These are phyloP conservation scores for Leccinellum luteum DNA, from an alignment of 768 basidiomycete genomes.

Conservation along the genomic window DNA sequence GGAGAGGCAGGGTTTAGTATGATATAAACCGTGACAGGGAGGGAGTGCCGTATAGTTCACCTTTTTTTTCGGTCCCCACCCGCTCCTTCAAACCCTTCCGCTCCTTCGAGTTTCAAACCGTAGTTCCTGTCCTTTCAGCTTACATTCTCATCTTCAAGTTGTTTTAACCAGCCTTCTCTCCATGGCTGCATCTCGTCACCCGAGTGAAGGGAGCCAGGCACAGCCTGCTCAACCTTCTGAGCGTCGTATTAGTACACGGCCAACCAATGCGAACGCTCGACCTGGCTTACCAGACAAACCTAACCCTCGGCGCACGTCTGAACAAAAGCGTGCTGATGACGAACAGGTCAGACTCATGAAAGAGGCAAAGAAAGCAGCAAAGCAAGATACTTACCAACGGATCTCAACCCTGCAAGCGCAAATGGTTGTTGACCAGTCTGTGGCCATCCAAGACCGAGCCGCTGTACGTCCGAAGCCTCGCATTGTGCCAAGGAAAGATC, in stretches of 20 bases:
- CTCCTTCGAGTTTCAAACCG: too few relatives aligned
- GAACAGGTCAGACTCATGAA: neutral
- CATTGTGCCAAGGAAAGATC: neutral
- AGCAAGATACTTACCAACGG: neutral
- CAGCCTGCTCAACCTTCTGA: neutral
- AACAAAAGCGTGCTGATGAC: neutral
- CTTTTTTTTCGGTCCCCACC: neutral
- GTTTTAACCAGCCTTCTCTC: too few relatives aligned
- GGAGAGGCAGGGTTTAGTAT: neutral
- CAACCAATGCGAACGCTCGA: neutral
- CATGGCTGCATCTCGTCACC: neutral
- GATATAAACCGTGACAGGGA: neutral
- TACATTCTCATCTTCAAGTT: too few relatives aligned
- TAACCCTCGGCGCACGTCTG: neutral
- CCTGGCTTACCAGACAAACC: neutral
- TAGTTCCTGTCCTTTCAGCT: too few relatives aligned
- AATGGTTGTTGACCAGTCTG: neutral
- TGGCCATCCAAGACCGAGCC: neutral
- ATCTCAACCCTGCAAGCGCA: neutral
- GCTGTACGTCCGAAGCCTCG: neutral
- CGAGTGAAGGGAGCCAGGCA: neutral
- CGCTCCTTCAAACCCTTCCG: neutral
- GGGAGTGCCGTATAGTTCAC: neutral
- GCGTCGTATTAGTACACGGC: neutral
- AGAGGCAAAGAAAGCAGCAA: neutral